Percentiles rank a stretch among this genome's conserved stretches.
Evolutionary conservation across 768 basidiomycete species (phyloP).

Genomic region (Lactifluus echinatus): DNA sequence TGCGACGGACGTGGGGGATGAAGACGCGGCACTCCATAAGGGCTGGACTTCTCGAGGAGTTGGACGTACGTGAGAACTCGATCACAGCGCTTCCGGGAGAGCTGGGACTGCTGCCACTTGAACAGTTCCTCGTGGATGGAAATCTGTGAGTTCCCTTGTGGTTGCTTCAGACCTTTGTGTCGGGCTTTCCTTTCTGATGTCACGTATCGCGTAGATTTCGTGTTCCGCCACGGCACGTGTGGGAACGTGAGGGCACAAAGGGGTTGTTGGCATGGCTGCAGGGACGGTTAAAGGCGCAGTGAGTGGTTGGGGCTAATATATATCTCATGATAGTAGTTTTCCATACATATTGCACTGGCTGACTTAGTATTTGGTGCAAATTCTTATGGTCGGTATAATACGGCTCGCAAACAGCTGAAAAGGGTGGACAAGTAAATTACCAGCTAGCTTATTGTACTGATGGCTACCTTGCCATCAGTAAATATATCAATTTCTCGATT

Average conservation of each 20-base stretch:
- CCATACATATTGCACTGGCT: too few species aligned
- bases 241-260: constrained; percentile 83
- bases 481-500: too few species aligned
- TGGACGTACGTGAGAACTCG: constrained; percentile 79
- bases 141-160: constrained; percentile 57
- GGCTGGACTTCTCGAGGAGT: too few species aligned
- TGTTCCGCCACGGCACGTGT: constrained; percentile 69
- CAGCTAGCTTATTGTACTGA: too few species aligned
- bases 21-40: constrained; percentile 46
- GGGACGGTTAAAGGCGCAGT: constrained; percentile 43
- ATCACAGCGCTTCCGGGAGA: constrained; percentile 60
- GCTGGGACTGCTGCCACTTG: constrained; percentile 66
- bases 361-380: too few species aligned
- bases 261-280: constrained; percentile 72
- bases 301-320: too few species aligned
- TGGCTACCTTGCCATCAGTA: too few species aligned
- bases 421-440: too few species aligned
- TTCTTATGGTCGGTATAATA: too few species aligned
- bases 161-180: not conserved
- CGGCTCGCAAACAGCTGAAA: too few species aligned
- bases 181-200: not conserved
- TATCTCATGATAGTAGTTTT: too few species aligned
- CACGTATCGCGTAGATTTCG: constrained; percentile 62
- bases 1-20: constrained; percentile 33
- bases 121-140: constrained; percentile 77